Evolutionary conservation across 2,329 filamentous ascomycete genomes (phyloP).

Genomic region (Neofusicoccum ribis): DNA sequence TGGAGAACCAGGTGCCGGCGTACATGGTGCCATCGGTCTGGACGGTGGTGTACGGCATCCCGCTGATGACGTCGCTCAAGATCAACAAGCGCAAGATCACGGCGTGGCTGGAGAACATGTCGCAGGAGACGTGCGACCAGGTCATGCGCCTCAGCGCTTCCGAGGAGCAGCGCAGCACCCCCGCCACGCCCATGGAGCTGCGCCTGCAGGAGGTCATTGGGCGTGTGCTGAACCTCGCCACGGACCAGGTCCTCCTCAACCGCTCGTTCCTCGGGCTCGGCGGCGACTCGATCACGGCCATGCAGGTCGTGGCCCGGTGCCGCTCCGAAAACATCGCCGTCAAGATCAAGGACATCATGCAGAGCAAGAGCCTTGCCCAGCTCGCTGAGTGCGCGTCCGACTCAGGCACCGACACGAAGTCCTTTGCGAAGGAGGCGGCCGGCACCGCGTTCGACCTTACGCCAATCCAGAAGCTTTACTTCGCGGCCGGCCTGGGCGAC

Average conservation of each 20-base stretch:
- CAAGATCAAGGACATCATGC: constrained; percentile 7
- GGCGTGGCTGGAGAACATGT: constrained; percentile 2
- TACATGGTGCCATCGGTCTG: constrained; percentile 44
- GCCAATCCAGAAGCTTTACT: constrained; percentile 36
- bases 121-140: constrained; percentile 15
- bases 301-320: background rate
- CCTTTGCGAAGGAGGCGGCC: constrained; percentile 27
- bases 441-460: constrained; percentile 33
- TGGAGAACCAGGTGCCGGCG: constrained; percentile 30
- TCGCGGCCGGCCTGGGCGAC: constrained; percentile 32
- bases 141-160: constrained; percentile 32
- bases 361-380: constrained; percentile 3
- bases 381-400: background rate
- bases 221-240: constrained; percentile 19
- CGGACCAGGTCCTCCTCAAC: constrained; percentile 31
- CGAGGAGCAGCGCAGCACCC: constrained; percentile 30
- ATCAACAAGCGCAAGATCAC: constrained; percentile 26
- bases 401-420: background rate
- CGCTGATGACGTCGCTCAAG: constrained; percentile 39
- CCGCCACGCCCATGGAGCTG: background rate
- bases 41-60: constrained; percentile 39
- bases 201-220: constrained; percentile 27
- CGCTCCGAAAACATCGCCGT: constrained; percentile 19
- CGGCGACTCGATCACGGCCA: constrained; percentile 35
- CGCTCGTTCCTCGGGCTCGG: constrained; percentile 44